Conservation (phyloP, 306 rosid species). For the Hippophae rhamnoides region DNA sequence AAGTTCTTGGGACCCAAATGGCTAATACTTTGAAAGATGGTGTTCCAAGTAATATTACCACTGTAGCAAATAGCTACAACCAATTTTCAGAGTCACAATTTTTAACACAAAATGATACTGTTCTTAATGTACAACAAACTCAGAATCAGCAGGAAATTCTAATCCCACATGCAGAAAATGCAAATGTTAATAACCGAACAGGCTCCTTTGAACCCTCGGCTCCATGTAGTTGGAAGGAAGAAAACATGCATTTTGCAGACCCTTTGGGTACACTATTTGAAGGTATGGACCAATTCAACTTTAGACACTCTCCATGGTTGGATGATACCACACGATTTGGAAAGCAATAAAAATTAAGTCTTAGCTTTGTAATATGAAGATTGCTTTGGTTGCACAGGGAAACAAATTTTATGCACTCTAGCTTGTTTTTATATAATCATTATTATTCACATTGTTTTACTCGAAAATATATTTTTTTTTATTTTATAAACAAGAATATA, state of each 20-base stretch:
- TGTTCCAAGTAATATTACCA: slow-evolving; percentile 21
- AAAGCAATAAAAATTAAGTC: background rate
- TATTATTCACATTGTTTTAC: too few species aligned
- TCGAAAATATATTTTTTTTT: too few species aligned
- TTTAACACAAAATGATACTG: slow-evolving; percentile 30
- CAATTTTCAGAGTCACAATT: slow-evolving; percentile 22
- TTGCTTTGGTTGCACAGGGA: background rate
- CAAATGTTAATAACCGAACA: slow-evolving; percentile 5
- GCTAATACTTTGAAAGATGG: slow-evolving; percentile 22
- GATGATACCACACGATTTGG: slow-evolving; percentile 18
- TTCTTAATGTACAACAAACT: slow-evolving; percentile 23
- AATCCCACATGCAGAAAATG: slow-evolving; percentile 22
- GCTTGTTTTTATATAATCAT: too few species aligned
- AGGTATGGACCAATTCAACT: slow-evolving; percentile 44
- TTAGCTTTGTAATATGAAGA: background rate
- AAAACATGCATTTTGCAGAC: slow-evolving; percentile 20
- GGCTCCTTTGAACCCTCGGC: slow-evolving; percentile 16
- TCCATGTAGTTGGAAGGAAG: slow-evolving; percentile 29
- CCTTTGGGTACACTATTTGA: slow-evolving; percentile 38
- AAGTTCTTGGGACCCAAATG: slow-evolving; percentile 48
- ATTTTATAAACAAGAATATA: too few species aligned
- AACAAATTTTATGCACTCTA: background rate
- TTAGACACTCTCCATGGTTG: slow-evolving; percentile 36
- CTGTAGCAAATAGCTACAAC: slow-evolving; percentile 18
- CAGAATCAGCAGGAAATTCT: slow-evolving; percentile 32